Evolutionary conservation across 352 stramenopile species (phyloP), one percentile per base, ranked within the genome.

Genomic region (Lagenidium giganteum): DNA sequence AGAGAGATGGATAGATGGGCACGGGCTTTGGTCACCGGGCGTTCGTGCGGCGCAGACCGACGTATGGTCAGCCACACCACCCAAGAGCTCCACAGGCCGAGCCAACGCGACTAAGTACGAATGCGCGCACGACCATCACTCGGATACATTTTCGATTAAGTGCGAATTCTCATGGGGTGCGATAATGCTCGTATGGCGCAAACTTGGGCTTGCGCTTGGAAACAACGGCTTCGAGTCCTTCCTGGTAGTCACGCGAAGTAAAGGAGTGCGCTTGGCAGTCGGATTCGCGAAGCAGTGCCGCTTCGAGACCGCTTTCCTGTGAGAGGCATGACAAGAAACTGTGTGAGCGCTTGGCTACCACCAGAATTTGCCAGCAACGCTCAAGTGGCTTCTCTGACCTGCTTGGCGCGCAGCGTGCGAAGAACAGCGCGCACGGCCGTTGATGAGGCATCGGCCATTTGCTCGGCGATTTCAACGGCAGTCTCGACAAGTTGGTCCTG

Each of bases 201-300:
- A 95, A 96, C 5, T 46, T 24, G 1, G 84, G 79, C 14, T 50
- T 39, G 38, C 78, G 64, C 43, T 87, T 88, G 43, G 85, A 60
- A 0, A 51, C 57, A 22, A 92, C 70, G n/a, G 82, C 84, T 17
- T 79, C 53, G 17, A 96, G 57, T 16, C 84, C 87, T 53, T 90
- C 81, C 8, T 54, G 61, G 72, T 87, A 92, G 67, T 96, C 85
- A 1, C 42, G 29, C 0, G 71, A 75, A 23, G 68, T 68, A 54
- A 95, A 96, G 37, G 79, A 93, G 30, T 87, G 68, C 21, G 78
- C 72, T 47, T 95, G 83, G 4, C 69, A 62, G 56, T 93, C 70
- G 8, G 86, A 74, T 53, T 95, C 83, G 20, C 79, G 61, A 40
- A 75, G 61, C 12, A 96, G 60, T 2, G 83, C 69, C 20, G 57